Evolutionary conservation across 2,329 filamentous ascomycete species (phyloP).

Genomic region (Mollisiaceae sp.): DNA sequence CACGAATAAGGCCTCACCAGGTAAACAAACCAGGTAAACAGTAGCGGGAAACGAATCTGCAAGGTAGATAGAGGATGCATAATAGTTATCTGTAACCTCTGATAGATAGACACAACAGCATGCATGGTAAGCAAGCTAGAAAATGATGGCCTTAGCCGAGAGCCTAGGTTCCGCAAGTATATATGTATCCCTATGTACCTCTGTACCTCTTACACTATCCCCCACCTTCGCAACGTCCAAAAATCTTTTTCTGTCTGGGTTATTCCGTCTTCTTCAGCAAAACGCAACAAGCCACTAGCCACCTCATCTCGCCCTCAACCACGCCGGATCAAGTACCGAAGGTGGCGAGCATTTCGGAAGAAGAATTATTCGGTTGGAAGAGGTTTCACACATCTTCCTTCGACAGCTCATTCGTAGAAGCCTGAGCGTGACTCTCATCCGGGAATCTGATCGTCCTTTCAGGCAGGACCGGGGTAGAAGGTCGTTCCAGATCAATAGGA

Average conservation of each 20-base stretch:
- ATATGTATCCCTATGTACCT: constrained; percentile 21
- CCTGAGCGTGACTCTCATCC: constrained; percentile 44
- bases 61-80: background rate
- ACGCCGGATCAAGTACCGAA: background rate
- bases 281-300: background rate
- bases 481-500: constrained; percentile 9
- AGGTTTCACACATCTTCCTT: background rate
- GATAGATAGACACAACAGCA: background rate
- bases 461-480: constrained; percentile 26
- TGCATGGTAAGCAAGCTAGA: constrained; percentile 1
- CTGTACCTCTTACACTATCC: constrained; percentile 14
- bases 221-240: background rate
- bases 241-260: background rate
- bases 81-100: background rate
- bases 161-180: background rate
- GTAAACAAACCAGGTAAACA: too few relatives aligned
- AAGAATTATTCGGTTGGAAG: background rate
- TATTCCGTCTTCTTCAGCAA: background rate
- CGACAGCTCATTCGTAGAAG: background rate
- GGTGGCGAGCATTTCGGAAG: background rate
- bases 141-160: background rate
- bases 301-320: background rate
- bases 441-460: constrained; percentile 52
- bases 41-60: too few relatives aligned
- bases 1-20: background rate